Base-by-base conservation (phyloP, 495 filamentous ascomycete genomes). In the Aspergillus campestris region DNA sequence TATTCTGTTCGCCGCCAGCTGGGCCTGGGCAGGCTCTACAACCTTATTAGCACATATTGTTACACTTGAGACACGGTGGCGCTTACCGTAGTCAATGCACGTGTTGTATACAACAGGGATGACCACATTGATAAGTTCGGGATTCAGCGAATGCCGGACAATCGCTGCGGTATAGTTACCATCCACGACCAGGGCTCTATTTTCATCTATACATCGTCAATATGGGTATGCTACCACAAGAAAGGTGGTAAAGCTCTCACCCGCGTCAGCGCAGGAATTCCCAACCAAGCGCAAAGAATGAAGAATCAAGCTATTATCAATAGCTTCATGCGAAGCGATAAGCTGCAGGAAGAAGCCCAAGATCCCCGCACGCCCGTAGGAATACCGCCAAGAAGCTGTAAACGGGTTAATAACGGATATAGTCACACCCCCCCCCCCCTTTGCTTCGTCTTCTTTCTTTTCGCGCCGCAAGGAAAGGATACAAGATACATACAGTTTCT, bases 201-300 rank as follows among this genome's bases (percentile, higher is more conserved):
- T 90, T 49, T 79, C 79, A 62, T 91, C 87, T 88, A 50, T 8
- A 40, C 12, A 1, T n/a, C 15, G 18, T 62, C 39, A 51, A 13
- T 50, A 14, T 50, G 40, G 18, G 51, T 38, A 10, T 39, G 15
- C 11, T 11, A 45, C 33, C 47, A 30, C 12, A 9, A 47, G 11
- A 33, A 14, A 38, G 30, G 27, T 11, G n/a, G 3, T 10, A 10
- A 36, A 31, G 53, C 70, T 24, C 18, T 55, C 64, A 85, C 86
- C 79, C 44, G 79, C 83, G 56, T 91, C 87, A 36, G 86, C 86
- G 61, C 85, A 89, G n/a, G 79, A 80, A 61, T 91, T 91, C 3
- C 84, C 87, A 54, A 89, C 69, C 18, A 91, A 50, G 11, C 85
- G 78, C 29, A 92, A 65, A 27, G 76, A 70, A 51, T 86, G 80